Evolutionary conservation across 1,284 basidiomycete genomes (phyloP), one percentile per base, ranked within the genome.

Genomic region (Ustilago curta): DNA sequence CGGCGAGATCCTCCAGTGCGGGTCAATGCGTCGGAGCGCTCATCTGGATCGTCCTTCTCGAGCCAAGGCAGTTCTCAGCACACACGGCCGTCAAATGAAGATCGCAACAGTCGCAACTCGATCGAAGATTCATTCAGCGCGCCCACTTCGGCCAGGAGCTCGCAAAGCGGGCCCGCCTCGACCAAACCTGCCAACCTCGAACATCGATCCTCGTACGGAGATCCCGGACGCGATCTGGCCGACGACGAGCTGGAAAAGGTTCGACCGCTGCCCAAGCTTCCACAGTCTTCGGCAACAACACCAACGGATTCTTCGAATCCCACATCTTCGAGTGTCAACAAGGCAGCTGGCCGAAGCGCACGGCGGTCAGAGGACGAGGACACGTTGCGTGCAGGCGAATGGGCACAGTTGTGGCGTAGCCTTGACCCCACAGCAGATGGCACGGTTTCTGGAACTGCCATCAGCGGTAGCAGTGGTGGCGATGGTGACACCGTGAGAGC

Each of bases 1-100:
- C 60, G 60, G 11, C 69, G 67, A 42, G 59, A 68, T 29, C 64
- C 68, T 48, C 67, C 57, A 7, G 40, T 59, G 0, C 66, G 70
- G 6, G 45, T 54, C 7, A 67, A 70, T 29, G 58, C 72, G 7
- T 71, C 79, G 7, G 79, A 80, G 57, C 70, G 78, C 23, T 82
- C 77, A 1, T 82, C 80, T 42, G 77, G 77, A 16, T 80, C 77
- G 25, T 80, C 78, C 7, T 82, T 77, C 61, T 79, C 78, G 6
- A 69, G 63, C 23, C 64, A 68, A 44, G 37, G 57, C 23, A 65
- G 67, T 31, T 69, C 68, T 23, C 52, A 62, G 58, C 61, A 37
- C 35, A 29, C 59, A 50, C 61, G 55, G 4, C 62, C 53, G 7
- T 59, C 57, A 18, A 64, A 65, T 29, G 76, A 71, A 47, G 69